Evolutionary conservation across 2,329 filamentous ascomycete genomes (phyloP).

Genomic region (Seiridium unicorne): DNA sequence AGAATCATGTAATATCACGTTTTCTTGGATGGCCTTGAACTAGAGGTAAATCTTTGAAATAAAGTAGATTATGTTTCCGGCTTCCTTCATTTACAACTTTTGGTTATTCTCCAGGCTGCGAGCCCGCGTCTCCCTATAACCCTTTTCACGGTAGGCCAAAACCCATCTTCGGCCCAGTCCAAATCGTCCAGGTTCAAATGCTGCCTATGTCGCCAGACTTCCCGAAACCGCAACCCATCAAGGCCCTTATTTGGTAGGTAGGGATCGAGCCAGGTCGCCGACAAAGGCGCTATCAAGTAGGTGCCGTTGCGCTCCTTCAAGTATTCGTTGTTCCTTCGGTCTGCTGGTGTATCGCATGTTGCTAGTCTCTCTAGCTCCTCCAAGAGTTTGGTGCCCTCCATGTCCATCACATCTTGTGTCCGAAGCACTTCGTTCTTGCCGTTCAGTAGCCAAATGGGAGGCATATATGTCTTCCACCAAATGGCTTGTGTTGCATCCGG

Average conservation of each 20-base stretch:
- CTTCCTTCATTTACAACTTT: slow-evolving; percentile 42
- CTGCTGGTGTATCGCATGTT: slow-evolving; percentile 60
- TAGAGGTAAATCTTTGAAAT: neutral
- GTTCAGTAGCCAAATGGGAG: slow-evolving; percentile 76
- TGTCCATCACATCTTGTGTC: slow-evolving; percentile 73
- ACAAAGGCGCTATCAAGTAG: slow-evolving; percentile 72
- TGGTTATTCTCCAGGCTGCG: slow-evolving; percentile 63
- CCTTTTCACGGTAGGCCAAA: slow-evolving; percentile 67
- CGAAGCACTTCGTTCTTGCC: slow-evolving; percentile 70
- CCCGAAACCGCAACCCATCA: slow-evolving; percentile 61
- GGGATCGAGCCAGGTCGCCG: slow-evolving; percentile 66
- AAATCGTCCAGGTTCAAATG: slow-evolving; percentile 80
- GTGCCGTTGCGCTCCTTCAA: slow-evolving; percentile 62
- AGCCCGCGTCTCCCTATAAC: slow-evolving; percentile 65
- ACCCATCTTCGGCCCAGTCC: slow-evolving; percentile 74
- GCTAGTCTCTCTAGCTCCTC: slow-evolving; percentile 57
- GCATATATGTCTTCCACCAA: slow-evolving; percentile 88
- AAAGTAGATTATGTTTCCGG: neutral
- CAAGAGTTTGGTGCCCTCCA: slow-evolving; percentile 60
- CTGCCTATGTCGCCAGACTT: slow-evolving; percentile 65
- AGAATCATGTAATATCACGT: too few species aligned
- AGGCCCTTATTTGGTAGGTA: slow-evolving; percentile 59
- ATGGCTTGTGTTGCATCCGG: slow-evolving; percentile 67
- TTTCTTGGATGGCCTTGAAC: too few species aligned
- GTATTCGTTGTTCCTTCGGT: slow-evolving; percentile 54